Percentiles rank a stretch among this genome's conserved stretches.
These are phyloP conservation scores for Tarenaya hassleriana DNA, from an alignment of 345 rosid species.

Conservation along the genomic window DNA sequence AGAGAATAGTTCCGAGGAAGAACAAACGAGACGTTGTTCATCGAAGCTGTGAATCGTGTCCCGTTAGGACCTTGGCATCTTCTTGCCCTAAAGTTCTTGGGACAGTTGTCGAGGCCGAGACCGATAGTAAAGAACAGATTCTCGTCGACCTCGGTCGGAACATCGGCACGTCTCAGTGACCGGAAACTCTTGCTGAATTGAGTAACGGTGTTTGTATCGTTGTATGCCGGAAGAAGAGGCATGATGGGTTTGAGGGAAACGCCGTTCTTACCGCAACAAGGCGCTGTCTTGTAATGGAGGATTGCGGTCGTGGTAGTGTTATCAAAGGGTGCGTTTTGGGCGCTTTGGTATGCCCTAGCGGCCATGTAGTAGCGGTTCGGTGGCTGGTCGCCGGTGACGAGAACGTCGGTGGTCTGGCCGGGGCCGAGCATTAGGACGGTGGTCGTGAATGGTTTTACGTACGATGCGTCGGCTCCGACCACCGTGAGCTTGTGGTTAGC, in stretches of 20 bases:
- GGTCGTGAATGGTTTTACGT: conserved; percentile 69
- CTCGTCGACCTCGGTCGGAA: conserved; percentile 67
- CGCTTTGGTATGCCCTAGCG: conserved; percentile 71
- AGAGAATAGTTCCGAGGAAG: conserved; percentile 60
- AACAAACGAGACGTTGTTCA: conserved; percentile 81
- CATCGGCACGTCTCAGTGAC: conserved; percentile 47
- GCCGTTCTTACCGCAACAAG: conserved; percentile 48
- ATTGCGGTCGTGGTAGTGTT: conserved; percentile 90
- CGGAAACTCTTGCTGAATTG: conserved; percentile 42
- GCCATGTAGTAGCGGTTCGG: conserved; percentile 79
- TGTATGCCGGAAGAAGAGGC: conserved; percentile 60
- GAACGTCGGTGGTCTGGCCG: conserved; percentile 89
- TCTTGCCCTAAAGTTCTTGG: conserved; percentile 33
- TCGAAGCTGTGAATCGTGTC: conserved; percentile 77
- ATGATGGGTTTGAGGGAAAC: conserved; percentile 32
- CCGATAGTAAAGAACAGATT: conserved; percentile 64
- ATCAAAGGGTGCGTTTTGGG: conserved; percentile 64
- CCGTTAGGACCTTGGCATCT: conserved; percentile 86
- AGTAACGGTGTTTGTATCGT: conserved; percentile 70
- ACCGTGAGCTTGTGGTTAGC: conserved; percentile 85
- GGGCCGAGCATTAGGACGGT: conserved; percentile 82
- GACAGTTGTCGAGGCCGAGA: conserved; percentile 69
- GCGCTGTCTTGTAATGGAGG: conserved; percentile 66
- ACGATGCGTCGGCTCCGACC: conserved; percentile 87
- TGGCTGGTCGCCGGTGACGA: conserved; percentile 58